Conservation (phyloP, 345 rosid genomes). For the Brassica napus region DNA sequence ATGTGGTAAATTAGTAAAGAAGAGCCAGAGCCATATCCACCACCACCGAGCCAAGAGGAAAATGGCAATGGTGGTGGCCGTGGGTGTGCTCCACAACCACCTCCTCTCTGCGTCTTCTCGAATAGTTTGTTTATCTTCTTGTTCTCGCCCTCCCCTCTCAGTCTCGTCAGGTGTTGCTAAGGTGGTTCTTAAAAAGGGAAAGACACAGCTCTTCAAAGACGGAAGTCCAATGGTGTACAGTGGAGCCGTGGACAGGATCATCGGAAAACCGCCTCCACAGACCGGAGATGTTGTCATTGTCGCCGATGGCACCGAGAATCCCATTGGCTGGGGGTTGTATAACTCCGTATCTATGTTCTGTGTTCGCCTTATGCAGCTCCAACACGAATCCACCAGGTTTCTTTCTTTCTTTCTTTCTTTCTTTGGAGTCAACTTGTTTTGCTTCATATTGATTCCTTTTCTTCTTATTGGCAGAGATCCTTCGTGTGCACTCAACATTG, state of each 20-base stretch:
- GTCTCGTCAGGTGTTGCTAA: conserved; percentile 58
- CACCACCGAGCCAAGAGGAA: background rate
- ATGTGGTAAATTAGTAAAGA: background rate
- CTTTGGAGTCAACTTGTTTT: background rate
- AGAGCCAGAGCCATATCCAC: conserved; percentile 11
- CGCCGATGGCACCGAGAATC: conserved; percentile 78
- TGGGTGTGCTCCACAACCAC: conserved; percentile 44
- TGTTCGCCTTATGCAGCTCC: conserved; percentile 92
- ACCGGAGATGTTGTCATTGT: conserved; percentile 88
- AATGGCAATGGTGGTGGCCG: conserved; percentile 24
- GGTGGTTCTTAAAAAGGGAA: conserved; percentile 91
- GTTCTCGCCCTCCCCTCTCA: conserved; percentile 25
- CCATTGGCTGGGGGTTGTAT: conserved; percentile 84
- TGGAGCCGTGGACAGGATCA: conserved; percentile 86
- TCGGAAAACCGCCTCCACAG: conserved; percentile 77
- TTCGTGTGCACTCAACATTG: conserved; percentile 72
- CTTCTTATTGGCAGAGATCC: conserved; percentile 57
- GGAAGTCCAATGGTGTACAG: conserved; percentile 94
- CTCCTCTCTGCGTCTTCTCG: conserved; percentile 49
- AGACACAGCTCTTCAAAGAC: conserved; percentile 80
- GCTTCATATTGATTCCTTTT: background rate
- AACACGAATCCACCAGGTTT: conserved; percentile 74
- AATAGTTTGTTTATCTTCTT: conserved; percentile 47
- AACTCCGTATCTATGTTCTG: conserved; percentile 87
- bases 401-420: conserved; percentile 1